A percentile compares a stretch with the other conserved stretches of the same genome.
Evolutionary conservation across 371 early-diverging fungal genomes (phyloP).

Genomic region (Apophysomyces elegans): DNA sequence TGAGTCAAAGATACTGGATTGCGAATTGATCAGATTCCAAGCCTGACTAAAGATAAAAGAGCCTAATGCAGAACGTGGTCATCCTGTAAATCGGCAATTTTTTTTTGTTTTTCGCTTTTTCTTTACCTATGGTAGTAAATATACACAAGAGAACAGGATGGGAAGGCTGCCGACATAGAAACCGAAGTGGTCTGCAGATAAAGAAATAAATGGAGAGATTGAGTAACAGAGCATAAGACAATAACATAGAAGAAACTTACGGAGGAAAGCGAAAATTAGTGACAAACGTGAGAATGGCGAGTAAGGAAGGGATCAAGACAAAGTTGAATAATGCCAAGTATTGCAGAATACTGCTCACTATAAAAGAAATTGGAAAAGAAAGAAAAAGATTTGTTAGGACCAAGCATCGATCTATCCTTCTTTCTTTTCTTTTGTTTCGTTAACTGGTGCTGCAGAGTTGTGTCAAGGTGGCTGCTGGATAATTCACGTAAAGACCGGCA

Average conservation of each 20-base stretch:
- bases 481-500: slow-evolving; percentile 49
- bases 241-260: slow-evolving; percentile 21
- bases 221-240: neutral
- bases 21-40: slow-evolving; percentile 52
- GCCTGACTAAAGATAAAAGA: slow-evolving; percentile 55
- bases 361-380: neutral
- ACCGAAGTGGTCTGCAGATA: slow-evolving; percentile 40
- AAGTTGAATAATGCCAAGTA: slow-evolving; percentile 47
- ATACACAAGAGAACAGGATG: slow-evolving; percentile 47
- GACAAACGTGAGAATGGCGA: slow-evolving; percentile 37
- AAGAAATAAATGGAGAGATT: neutral
- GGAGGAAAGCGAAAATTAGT: slow-evolving; percentile 42
- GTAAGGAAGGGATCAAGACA: slow-evolving; percentile 35
- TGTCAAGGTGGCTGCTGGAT: slow-evolving; percentile 27
- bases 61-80: slow-evolving; percentile 22
- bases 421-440: neutral
- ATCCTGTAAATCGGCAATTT: neutral
- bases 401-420: neutral
- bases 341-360: slow-evolving; percentile 31
- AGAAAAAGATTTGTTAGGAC: neutral
- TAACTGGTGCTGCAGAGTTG: slow-evolving; percentile 32
- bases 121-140: slow-evolving; percentile 47
- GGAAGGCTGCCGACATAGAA: slow-evolving; percentile 49
- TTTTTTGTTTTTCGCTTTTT: neutral
- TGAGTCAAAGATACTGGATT: slow-evolving; percentile 46